Base-by-base conservation (phyloP, 345 rosid species). In the Erucastrum elatum region DNA sequence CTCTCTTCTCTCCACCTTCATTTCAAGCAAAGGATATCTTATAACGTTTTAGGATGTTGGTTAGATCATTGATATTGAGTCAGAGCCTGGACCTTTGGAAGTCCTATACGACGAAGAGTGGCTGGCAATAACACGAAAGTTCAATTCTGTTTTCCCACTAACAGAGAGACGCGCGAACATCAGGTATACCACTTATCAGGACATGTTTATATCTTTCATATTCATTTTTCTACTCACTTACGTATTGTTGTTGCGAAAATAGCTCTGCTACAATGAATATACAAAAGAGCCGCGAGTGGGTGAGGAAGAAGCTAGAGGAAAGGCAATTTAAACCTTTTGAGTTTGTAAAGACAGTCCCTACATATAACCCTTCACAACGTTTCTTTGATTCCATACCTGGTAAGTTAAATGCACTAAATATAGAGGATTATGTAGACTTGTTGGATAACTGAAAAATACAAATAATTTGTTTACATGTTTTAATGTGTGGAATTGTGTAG, bases 51-150 rank as follows among this genome's bases (percentile, higher is more conserved):
- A 62, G 26, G 4, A 30, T 65, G 58, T 80, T 61, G 73, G 74
- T 64, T 78, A 93, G 98, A 84, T 95, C 76, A 76, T 93, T 78
- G 97, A 91, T 61, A 76, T 95, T 61, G 96, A 95, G 68, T 90
- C 93, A 25, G 94, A 77, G 75, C 90, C 92, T 60, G 96, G 94
- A 74, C 94, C 92, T 33, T 85, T 78, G 66, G 90, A 90, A 80
- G 68, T 95, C 81, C 84, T 86, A 62, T 93, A 90, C 64, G 99
- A 93, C 31, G 96, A 91, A 85, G 98, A 95, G 76, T 95, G 98
- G 96, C 83, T 90, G 12, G 90, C 92, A 27, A 84, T 91, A 67
- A 95, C 94, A 26, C 75, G 80, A 75, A 87, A 82, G 72, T 87
- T 87, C 85, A 90, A 95, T 79, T 77, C 89, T 75, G 63, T 82